These are phyloP conservation scores for Boletus pseudo-olivaceus DNA, from an alignment of 768 basidiomycete genomes.

Conservation along the genomic window DNA sequence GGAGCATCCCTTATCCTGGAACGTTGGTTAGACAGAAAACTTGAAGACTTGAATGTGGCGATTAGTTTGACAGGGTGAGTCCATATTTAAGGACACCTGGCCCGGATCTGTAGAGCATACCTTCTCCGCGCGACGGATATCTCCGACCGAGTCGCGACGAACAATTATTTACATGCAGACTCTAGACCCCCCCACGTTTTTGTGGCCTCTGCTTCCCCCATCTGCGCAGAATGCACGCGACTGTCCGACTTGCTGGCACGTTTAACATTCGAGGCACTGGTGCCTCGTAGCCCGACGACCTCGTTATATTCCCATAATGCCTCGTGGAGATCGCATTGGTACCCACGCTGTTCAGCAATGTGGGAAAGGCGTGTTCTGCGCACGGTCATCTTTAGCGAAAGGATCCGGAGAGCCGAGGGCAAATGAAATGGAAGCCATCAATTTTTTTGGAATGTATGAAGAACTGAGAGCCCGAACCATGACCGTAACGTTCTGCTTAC, in stretches of 20 bases:
- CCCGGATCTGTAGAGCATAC: conserved; percentile 5
- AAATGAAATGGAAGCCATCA: conserved; percentile 1
- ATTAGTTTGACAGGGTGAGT: conserved; percentile 1
- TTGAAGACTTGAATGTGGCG: conserved; percentile 8
- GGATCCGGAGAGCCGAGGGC: conserved; percentile 7
- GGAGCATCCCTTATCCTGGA: conserved; percentile 18
- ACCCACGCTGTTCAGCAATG: conserved; percentile 5
- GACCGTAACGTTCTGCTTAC: background rate
- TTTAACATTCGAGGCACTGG: conserved; percentile 3
- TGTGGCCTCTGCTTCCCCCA: background rate
- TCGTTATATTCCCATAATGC: conserved; percentile 16
- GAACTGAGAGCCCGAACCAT: background rate
- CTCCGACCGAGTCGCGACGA: conserved; percentile 12
- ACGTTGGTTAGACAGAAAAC: conserved; percentile 7
- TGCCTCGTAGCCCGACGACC: conserved; percentile 2
- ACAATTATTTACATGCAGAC: background rate
- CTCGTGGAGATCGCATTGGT: conserved; percentile 12
- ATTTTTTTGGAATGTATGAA: background rate
- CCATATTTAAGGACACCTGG: conserved; percentile 25
- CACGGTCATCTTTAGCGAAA: conserved; percentile 17
- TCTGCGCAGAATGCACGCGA: conserved; percentile 1
- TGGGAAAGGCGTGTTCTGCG: conserved; percentile 17
- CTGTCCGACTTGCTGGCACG: conserved; percentile 3
- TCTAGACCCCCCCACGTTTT: conserved; percentile 10
- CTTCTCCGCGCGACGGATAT: conserved; percentile 14